Conservation (phyloP, 306 rosid species). For the Rosa multiflora region DNA sequence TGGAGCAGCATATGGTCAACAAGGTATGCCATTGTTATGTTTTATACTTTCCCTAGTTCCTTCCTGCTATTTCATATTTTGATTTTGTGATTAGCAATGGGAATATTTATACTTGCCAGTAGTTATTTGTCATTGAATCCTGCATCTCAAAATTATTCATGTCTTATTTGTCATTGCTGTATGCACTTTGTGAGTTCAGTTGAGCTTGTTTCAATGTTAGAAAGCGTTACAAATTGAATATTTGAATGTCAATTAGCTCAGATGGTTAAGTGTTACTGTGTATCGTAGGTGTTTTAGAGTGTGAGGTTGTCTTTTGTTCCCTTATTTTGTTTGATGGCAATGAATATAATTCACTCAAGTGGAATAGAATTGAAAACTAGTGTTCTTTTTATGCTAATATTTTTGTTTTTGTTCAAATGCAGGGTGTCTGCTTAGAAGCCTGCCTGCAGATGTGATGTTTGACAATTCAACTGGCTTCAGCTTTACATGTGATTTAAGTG, state of each 20-base stretch:
- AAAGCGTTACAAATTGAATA: background rate
- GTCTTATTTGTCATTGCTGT: background rate
- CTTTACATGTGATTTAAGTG: conserved; percentile 91
- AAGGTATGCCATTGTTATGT: conserved; percentile 56
- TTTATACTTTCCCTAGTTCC: conserved; percentile 13
- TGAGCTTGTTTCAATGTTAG: background rate
- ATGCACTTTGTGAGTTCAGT: too few species aligned
- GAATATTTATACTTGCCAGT: background rate
- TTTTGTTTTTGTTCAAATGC: conserved; percentile 25
- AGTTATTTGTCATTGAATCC: background rate
- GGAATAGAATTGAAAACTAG: background rate
- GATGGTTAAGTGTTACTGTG: background rate
- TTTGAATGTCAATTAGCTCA: background rate
- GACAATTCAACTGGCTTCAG: conserved; percentile 82
- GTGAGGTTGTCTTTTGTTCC: background rate
- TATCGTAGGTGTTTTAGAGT: background rate
- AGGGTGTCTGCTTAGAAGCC: conserved; percentile 96
- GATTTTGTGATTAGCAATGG: background rate
- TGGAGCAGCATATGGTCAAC: conserved; percentile 66
- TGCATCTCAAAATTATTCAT: background rate
- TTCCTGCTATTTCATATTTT: background rate
- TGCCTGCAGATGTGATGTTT: conserved; percentile 77
- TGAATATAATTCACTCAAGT: background rate
- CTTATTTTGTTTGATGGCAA: background rate
- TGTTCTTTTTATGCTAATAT: conserved; percentile 5